A percentile compares a stretch with the other conserved stretches of the same genome.
Evolutionary conservation across 257 asterid genomes (phyloP).

Genomic region (Schizonepeta tenuifolia): DNA sequence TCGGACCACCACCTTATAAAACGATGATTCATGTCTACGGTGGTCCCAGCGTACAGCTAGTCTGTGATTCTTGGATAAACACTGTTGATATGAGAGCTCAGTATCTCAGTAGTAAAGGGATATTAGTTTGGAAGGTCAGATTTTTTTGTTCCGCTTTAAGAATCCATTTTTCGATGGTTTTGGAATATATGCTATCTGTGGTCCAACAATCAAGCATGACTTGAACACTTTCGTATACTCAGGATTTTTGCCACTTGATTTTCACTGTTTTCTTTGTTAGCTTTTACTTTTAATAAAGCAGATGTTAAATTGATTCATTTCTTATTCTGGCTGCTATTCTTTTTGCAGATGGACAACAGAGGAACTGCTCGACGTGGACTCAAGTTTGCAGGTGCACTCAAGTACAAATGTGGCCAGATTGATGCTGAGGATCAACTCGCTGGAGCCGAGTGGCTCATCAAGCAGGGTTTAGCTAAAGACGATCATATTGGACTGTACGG

Average conservation of each 20-base stretch:
- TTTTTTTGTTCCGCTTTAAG: constrained; percentile 2
- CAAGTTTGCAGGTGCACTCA: constrained; percentile 78
- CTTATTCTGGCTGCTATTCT: constrained; percentile 21
- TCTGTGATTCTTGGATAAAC: constrained; percentile 81
- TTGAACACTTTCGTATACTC: not conserved
- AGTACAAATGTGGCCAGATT: constrained; percentile 70
- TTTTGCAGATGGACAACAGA: constrained; percentile 87
- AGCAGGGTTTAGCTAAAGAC: constrained; percentile 60
- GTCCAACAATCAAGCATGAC: not conserved
- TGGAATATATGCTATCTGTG: constrained; percentile 29
- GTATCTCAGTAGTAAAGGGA: constrained; percentile 79
- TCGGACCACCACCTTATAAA: constrained; percentile 93
- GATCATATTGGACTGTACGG: constrained; percentile 88
- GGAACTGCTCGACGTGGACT: constrained; percentile 95
- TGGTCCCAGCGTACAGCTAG: constrained; percentile 89
- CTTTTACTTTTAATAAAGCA: not conserved
- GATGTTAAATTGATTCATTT: constrained; percentile 4
- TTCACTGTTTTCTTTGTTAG: not conserved
- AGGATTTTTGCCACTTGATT: constrained; percentile 13
- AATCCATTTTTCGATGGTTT: constrained; percentile 6
- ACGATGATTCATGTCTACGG: constrained; percentile 95
- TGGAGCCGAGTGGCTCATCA: constrained; percentile 86
- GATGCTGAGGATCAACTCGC: constrained; percentile 83
- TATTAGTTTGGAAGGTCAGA: constrained; percentile 93
- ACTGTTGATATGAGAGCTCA: constrained; percentile 97